Evolutionary conservation across 2,329 filamentous ascomycete species (phyloP).

Genomic region (Colletotrichum sp.): DNA sequence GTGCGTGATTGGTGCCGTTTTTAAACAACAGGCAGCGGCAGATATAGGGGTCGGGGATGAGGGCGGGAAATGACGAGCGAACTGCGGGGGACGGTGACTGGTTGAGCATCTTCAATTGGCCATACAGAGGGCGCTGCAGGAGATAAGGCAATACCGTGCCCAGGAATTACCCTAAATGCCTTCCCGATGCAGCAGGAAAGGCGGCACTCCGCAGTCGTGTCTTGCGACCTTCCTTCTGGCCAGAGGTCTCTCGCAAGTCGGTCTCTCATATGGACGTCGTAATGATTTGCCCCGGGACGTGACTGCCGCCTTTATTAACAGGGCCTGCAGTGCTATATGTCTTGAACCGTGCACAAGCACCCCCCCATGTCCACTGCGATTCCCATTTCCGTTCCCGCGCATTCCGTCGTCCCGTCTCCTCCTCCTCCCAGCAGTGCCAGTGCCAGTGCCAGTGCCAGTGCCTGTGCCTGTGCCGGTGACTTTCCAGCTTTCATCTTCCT

Average conservation of each 20-base stretch:
- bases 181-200: not conserved
- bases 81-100: not conserved
- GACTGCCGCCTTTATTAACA: not conserved
- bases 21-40: constrained; percentile 5
- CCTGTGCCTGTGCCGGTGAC: not conserved
- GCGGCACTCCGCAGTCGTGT: not conserved
- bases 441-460: not conserved
- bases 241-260: not conserved
- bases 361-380: not conserved
- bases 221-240: not conserved
- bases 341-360: constrained; percentile 8
- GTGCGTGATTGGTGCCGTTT: constrained; percentile 7
- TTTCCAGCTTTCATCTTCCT: not conserved
- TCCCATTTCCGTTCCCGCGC: constrained; percentile 6
- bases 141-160: not conserved
- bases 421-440: not conserved
- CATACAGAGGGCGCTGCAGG: not conserved
- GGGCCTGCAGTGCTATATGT: not conserved
- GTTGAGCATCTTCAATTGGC: not conserved
- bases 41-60: constrained; percentile 6
- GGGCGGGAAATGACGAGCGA: not conserved
- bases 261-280: not conserved
- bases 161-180: not conserved
- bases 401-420: constrained; percentile 13
- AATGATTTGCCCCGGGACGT: not conserved